Conservation (phyloP, 768 basidiomycete species). For the Thelephora aurantiotincta region DNA sequence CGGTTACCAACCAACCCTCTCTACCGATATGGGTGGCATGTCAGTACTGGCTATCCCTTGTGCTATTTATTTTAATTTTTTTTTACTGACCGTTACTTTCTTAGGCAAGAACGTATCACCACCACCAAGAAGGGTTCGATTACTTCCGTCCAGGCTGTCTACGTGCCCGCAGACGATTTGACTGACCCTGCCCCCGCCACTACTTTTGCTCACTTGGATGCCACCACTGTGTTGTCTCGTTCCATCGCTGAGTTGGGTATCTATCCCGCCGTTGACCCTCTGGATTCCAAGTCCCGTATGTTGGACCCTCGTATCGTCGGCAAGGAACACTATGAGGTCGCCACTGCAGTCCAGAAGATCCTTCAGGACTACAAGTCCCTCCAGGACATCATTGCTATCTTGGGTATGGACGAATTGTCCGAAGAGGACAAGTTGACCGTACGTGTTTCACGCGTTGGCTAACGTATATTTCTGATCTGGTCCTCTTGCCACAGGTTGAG, state of each 20-base stretch:
- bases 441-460: constrained; percentile 17
- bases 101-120: constrained; percentile 98
- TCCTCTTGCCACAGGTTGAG: constrained; percentile 48
- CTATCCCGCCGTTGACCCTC: constrained; percentile 98
- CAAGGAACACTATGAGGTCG: constrained; percentile 88
- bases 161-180: constrained; percentile 99
- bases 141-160: constrained; percentile 99
- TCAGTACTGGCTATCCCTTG: constrained; percentile 22
- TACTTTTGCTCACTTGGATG: constrained; percentile 99
- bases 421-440: constrained; percentile 99
- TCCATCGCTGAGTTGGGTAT: constrained; percentile 98
- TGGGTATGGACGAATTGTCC: constrained; percentile 99
- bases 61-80: too few species aligned
- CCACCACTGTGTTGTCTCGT: constrained; percentile 98
- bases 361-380: constrained; percentile 94
- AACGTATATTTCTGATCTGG: not conserved
- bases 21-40: constrained; percentile 99
- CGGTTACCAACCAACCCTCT: constrained; percentile 99
- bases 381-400: constrained; percentile 99
- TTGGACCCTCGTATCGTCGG: constrained; percentile 97
- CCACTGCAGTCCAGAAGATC: constrained; percentile 95
- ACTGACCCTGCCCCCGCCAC: constrained; percentile 99
- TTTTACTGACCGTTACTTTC: constrained; percentile 4
- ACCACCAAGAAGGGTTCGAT: constrained; percentile 99
- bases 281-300: constrained; percentile 99